Evolutionary conservation across 1,284 basidiomycete species (phyloP), one percentile per base, ranked within the genome.

Genomic region (Coniferiporia sulphurascens): DNA sequence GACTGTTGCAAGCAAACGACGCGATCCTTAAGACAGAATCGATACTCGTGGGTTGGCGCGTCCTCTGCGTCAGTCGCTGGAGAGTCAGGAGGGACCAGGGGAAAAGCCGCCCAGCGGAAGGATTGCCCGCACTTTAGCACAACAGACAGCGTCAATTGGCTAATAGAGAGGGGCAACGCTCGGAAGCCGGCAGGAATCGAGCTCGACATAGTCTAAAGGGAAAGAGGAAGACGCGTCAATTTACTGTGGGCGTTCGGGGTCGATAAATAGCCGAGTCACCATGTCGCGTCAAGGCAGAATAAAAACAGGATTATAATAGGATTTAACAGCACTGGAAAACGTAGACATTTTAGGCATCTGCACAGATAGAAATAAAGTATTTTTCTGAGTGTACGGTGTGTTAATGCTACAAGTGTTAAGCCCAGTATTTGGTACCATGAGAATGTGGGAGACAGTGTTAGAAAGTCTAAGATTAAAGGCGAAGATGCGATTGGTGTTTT

Each of bases 1-100:
- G 84, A 79, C 72, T 95, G 93, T 55, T 89, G 82, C 15, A 95
- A 79, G 69, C 91, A 92, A 8, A 96, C 78, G 9, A 95, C 86
- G 38, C 93, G 86, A 66, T 93, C 91, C 56, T 77, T 78, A 35
- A 93, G 75, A 70, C 89, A 90, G 41, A 91, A 74, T 12, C 87
- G 80, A 67, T 90, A 91, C 71, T 92, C 90, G 36, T 83, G 74
- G 13, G 76, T 70, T 8, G 76, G 72, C 1, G 43, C 41, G n/a
- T 38, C 44, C n/a, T 54, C 36, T 4, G 60, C 52, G 15, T 63
- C 43, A 43, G 62, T 55, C 22, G 58, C 35, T 5, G 63, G 64
- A n/a, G 59, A 57, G 21, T 63, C 48, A 13, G 68, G 32, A 21
- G 62, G 45, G 21, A 67, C 60, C 10, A 85, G 70, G 46, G 80